phyloP scores from a whole-genome alignment of 2,329 filamentous ascomycete species.

The Ophiosphaerella narmari region DNA sequence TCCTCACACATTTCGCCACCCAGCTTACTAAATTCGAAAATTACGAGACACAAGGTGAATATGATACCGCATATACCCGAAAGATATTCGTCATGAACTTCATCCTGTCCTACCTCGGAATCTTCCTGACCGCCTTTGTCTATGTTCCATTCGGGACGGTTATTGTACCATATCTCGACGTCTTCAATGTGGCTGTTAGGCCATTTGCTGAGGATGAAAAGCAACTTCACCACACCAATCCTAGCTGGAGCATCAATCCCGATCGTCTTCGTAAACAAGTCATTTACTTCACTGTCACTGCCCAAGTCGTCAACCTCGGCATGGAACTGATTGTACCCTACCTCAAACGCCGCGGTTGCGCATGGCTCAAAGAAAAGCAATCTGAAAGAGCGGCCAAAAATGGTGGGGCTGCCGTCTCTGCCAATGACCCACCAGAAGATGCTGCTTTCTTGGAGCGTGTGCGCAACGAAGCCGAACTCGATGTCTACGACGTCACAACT shows the following conservation, averaged over 20 bases:
- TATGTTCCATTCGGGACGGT: slow-evolving; percentile 89
- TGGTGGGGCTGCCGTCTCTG: slow-evolving; percentile 54
- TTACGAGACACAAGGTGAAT: slow-evolving; percentile 83
- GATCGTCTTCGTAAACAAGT: slow-evolving; percentile 85
- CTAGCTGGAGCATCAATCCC: slow-evolving; percentile 80
- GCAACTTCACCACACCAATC: slow-evolving; percentile 60
- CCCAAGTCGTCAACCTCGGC: slow-evolving; percentile 84
- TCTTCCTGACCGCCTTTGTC: slow-evolving; percentile 85
- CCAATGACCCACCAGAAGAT: slow-evolving; percentile 76
- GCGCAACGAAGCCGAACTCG: slow-evolving; percentile 79
- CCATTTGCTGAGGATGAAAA: slow-evolving; percentile 77
- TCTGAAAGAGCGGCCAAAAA: slow-evolving; percentile 62
- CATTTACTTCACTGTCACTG: slow-evolving; percentile 94
- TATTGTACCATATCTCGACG: slow-evolving; percentile 82
- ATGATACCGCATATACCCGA: slow-evolving; percentile 81
- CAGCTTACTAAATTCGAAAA: slow-evolving; percentile 84
- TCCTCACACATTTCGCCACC: slow-evolving; percentile 77
- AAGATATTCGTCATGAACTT: slow-evolving; percentile 98
- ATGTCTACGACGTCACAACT: slow-evolving; percentile 83
- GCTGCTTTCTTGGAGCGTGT: slow-evolving; percentile 79
- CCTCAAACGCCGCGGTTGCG: slow-evolving; percentile 75
- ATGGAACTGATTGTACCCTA: slow-evolving; percentile 87
- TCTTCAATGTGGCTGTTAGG: slow-evolving; percentile 76
- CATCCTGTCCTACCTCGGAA: slow-evolving; percentile 90
- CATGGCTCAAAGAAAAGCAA: slow-evolving; percentile 78